These are phyloP conservation scores for Cladosporium sp. DNA, from an alignment of 2,329 filamentous ascomycete species.

Conservation along the genomic window DNA sequence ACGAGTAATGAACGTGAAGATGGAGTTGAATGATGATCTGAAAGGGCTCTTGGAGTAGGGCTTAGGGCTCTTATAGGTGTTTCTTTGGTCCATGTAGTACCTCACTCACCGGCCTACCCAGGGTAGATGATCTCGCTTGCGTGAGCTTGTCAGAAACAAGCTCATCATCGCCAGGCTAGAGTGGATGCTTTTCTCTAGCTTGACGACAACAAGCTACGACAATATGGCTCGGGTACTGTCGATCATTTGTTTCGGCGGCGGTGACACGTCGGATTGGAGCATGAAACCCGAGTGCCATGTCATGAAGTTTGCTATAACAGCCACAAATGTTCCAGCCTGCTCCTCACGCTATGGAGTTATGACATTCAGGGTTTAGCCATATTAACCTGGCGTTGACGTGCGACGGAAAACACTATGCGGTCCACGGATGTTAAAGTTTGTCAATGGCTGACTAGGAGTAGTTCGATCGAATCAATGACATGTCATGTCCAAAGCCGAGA, in stretches of 20 bases:
- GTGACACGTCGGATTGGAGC: constrained; percentile 4
- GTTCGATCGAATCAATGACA: neutral
- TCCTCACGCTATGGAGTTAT: neutral
- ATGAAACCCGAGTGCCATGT: neutral
- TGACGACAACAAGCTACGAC: constrained; percentile 5
- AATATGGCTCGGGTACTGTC: constrained; percentile 13
- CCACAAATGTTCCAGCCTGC: neutral
- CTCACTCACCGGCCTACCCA: neutral
- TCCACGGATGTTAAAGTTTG: neutral
- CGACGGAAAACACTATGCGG: neutral
- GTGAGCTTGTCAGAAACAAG: constrained; percentile 16
- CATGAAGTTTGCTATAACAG: neutral
- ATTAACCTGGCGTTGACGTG: neutral
- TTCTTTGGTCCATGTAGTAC: neutral
- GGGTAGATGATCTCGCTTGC: neutral
- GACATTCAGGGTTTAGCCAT: neutral
- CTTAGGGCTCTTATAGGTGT: constrained; percentile 8
- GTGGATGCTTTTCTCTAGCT: constrained; percentile 5
- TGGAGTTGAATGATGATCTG: neutral
- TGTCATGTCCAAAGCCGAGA: neutral
- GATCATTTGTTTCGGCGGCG: constrained; percentile 7
- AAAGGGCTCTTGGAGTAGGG: neutral
- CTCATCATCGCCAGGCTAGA: constrained; percentile 7
- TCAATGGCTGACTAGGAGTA: neutral
- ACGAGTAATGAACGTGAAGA: neutral